Percentiles rank a stretch among this genome's conserved stretches.
Evolutionary conservation across 2,329 filamentous ascomycete genomes (phyloP).

Genomic region (Leptographium wingfieldii): DNA sequence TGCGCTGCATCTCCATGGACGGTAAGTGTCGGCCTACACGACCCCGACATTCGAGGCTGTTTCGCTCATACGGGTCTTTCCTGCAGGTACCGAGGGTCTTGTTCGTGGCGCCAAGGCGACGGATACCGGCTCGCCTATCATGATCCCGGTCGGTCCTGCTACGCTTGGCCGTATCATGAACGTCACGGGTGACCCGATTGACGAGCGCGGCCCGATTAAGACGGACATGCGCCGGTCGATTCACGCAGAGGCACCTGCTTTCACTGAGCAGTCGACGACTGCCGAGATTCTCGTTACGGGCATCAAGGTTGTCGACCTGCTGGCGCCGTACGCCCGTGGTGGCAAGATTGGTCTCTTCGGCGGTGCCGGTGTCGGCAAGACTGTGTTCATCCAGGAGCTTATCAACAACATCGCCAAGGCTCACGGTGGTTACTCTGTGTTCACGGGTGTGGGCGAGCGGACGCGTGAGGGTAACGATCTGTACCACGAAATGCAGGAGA

Average conservation of each 20-base stretch:
- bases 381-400: slow-evolving; percentile 99
- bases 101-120: slow-evolving; percentile 74
- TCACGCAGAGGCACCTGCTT: slow-evolving; percentile 84
- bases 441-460: slow-evolving; percentile 99
- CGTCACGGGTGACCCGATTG: slow-evolving; percentile 99
- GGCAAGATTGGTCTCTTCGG: slow-evolving; percentile 99
- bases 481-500: slow-evolving; percentile 99
- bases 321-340: slow-evolving; percentile 99
- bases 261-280: slow-evolving; percentile 89
- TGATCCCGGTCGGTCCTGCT: slow-evolving; percentile 83
- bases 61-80: not conserved
- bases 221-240: slow-evolving; percentile 76
- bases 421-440: slow-evolving; percentile 99
- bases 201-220: slow-evolving; percentile 98
- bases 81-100: slow-evolving; percentile 95
- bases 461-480: slow-evolving; percentile 99
- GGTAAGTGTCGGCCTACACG: slow-evolving; percentile 44
- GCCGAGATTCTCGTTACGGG: slow-evolving; percentile 96
- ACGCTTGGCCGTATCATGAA: slow-evolving; percentile 99
- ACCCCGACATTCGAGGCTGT: not conserved
- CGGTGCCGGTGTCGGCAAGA: slow-evolving; percentile 99
- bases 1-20: slow-evolving; percentile 99
- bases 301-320: slow-evolving; percentile 99
- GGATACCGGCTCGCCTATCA: slow-evolving; percentile 93
- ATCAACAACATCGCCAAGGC: slow-evolving; percentile 99